Base-by-base conservation (phyloP, 73 alveolate genomes). In the Diophrys sp. region DNA sequence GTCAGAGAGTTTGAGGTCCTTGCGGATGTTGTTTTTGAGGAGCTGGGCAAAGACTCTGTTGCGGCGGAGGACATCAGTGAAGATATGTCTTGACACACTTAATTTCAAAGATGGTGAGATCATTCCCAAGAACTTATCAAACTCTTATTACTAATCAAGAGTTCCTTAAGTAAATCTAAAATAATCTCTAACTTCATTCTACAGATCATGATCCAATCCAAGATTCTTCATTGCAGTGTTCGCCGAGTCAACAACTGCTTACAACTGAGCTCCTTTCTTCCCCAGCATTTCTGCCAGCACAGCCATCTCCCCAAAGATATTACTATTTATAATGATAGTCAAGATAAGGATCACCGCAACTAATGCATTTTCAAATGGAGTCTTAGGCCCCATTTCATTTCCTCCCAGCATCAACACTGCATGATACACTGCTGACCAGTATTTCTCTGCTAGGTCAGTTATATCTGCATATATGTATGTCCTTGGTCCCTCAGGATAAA, bases 91-190 rank as follows among this genome's bases (percentile, higher is more conserved):
- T 26, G 78, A 74, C 26, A 87, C 85, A 32, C 29, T 78, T 29
- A 62, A 33, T 34, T 72, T 87, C 54, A 82, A 54, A 56, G 85
- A 62, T 0, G 95, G 95, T 25, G 95, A 86, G 62, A 87, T 29
- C 34, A 87, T 57, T 31, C 57, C 70, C 29, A 70, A 56, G 68
- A 87, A 82, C 1, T 62, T 30, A 33, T 87, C 90, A 23, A 82
- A 77, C 71, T 78, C 87, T 53, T 82, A 54, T 77, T 87, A 77
- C 29, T 87, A 85, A 53, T 85, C 91, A n/a, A 87, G 31, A 25
- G 82, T 81, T 14, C 70, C 31, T 33, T 82, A 80, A 8, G 95
- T 82, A 44, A 55, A 77, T 25, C 33, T 31, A 2, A 87, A 54
- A 71, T 55, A 87, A 25, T 54, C 77, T 0, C 32, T 69, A 0